Evolutionary conservation across 176 grass and related monocot species (phyloP), one percentile per base, ranked within the genome.

Genomic region (Carex cristatella): DNA sequence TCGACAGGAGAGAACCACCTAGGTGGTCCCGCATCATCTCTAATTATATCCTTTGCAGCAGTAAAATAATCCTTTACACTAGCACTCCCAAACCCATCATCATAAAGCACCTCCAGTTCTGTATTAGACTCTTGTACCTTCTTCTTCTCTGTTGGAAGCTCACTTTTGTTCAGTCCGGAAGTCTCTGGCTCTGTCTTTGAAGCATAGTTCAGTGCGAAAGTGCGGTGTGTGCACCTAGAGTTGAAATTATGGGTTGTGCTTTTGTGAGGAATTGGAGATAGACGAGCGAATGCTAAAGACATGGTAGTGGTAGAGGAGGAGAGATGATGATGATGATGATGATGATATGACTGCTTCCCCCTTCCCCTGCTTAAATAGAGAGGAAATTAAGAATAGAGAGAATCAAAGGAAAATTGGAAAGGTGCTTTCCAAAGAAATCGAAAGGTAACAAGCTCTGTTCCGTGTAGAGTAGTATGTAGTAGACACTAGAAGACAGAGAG

Each of bases 1-100:
- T 99, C 93, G 5, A 91, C 62, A 75, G 93, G 96, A 87, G 62
- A 92, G 84, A 99, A 94, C 96, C 96, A 99, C 64, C 96, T 88
- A 16, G 93, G 96, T 49, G 93, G 93, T 0, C 88, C 96, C 6
- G 81, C 91, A 69, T 92, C 96, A 82, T 94, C 90, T 49, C 49
- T 83, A 58, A 83, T 70, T 72, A 95, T 32, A 30, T 84, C 88
- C 91, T 82, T 92, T 19, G 90, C 87, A 10, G 85, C 91, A 19
- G 65, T 86, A 86, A 99, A 91, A 87, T 95, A 99, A 81, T 95
- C 93, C 85, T 92, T 95, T 8, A 99, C 91, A 53, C 83, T 95
- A 27, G 72, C 88, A 38, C 59, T 70, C 16, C 96, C 96, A 74
- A 94, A 99, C 56, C 96, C 96, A 33, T 99, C 96, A 44, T 99